These are phyloP conservation scores for Aspergillus biplanus DNA, from an alignment of 495 filamentous ascomycete species.

Conservation along the genomic window DNA sequence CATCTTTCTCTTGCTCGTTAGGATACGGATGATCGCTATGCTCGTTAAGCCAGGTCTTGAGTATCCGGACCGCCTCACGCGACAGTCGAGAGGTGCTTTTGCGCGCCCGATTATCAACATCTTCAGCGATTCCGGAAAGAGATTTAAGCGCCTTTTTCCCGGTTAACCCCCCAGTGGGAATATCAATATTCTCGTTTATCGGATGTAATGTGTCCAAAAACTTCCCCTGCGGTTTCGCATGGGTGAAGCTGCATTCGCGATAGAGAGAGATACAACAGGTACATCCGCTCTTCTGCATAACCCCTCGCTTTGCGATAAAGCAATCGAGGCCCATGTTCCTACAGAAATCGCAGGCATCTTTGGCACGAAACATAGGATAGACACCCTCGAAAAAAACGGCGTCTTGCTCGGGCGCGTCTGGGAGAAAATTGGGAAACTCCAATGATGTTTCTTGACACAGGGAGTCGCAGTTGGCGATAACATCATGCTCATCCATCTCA, in stretches of 20 bases:
- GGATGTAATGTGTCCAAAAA: slow-evolving; percentile 56
- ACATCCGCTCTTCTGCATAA: slow-evolving; percentile 67
- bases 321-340: slow-evolving; percentile 69
- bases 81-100: slow-evolving; percentile 68
- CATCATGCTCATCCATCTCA: slow-evolving; percentile 42
- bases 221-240: slow-evolving; percentile 46
- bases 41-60: slow-evolving; percentile 77
- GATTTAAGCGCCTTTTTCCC: slow-evolving; percentile 46
- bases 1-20: slow-evolving; percentile 77
- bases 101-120: slow-evolving; percentile 52
- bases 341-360: slow-evolving; percentile 73
- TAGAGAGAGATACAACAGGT: slow-evolving; percentile 79
- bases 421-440: slow-evolving; percentile 38
- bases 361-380: slow-evolving; percentile 52
- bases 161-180: slow-evolving; percentile 38
- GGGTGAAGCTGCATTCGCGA: slow-evolving; percentile 72
- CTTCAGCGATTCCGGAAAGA: slow-evolving; percentile 43
- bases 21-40: slow-evolving; percentile 81
- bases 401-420: slow-evolving; percentile 31
- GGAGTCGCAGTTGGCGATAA: slow-evolving; percentile 38
- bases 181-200: slow-evolving; percentile 52
- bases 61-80: slow-evolving; percentile 68
- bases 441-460: slow-evolving; percentile 44
- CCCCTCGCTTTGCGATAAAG: slow-evolving; percentile 71
- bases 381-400: slow-evolving; percentile 40